phyloP scores from a whole-genome alignment of 1,284 basidiomycete species.

The Ganoderma boninense region DNA sequence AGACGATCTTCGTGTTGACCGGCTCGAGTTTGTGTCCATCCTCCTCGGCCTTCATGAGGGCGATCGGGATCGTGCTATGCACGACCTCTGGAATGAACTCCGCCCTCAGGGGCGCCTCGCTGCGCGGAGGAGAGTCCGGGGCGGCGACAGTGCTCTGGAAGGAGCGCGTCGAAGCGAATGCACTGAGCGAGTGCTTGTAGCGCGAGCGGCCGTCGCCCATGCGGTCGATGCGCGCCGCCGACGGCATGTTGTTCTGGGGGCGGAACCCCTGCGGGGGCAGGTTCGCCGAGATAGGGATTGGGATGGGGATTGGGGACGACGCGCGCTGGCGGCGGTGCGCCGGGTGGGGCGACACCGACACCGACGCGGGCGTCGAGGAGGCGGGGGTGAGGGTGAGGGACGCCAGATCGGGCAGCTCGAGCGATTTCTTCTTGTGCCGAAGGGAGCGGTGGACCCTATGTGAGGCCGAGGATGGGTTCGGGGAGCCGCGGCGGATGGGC shows the following conservation, averaged over 20 bases:
- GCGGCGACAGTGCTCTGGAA: slow-evolving; percentile 45
- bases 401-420: slow-evolving; percentile 81
- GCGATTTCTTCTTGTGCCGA: slow-evolving; percentile 73
- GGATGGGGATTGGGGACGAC: slow-evolving; percentile 52
- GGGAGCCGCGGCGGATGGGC: slow-evolving; percentile 38
- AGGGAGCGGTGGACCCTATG: slow-evolving; percentile 57
- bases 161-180: slow-evolving; percentile 52
- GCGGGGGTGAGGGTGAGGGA: slow-evolving; percentile 63
- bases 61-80: slow-evolving; percentile 68
- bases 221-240: slow-evolving; percentile 43
- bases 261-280: slow-evolving; percentile 44
- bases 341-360: slow-evolving; percentile 51
- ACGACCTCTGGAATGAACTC: slow-evolving; percentile 65
- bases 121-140: slow-evolving; percentile 41
- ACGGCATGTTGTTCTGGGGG: slow-evolving; percentile 45
- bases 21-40: slow-evolving; percentile 46
- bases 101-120: slow-evolving; percentile 37
- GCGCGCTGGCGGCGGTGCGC: slow-evolving; percentile 50
- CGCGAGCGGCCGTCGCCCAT: slow-evolving; percentile 33
- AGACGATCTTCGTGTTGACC: slow-evolving; percentile 64
- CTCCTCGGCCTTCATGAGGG: slow-evolving; percentile 52
- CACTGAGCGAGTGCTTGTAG: slow-evolving; percentile 46
- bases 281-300: slow-evolving; percentile 56
- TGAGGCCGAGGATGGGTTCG: slow-evolving; percentile 35
- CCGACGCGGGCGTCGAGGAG: slow-evolving; percentile 46